Evolutionary conservation across 1,284 basidiomycete genomes (phyloP).

Genomic region (Porphyrellus sp.): DNA sequence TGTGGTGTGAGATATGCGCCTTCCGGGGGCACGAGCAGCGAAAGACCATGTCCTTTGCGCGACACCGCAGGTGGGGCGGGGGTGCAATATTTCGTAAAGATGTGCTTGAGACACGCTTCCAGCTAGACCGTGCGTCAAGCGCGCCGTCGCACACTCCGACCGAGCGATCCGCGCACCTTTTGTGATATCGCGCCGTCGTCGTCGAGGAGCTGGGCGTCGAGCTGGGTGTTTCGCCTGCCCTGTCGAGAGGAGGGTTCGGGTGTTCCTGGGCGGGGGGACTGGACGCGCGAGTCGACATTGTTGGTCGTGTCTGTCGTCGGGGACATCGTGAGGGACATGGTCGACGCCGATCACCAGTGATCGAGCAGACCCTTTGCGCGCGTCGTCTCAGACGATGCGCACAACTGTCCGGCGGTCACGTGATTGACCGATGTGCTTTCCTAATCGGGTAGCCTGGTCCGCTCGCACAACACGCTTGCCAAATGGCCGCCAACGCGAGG

Average conservation of each 20-base stretch:
- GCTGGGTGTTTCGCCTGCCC: slow-evolving; percentile 48
- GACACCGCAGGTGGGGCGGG: slow-evolving; percentile 37
- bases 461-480: too few species aligned
- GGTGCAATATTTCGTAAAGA: slow-evolving; percentile 71
- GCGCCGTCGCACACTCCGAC: neutral
- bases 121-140: slow-evolving; percentile 40
- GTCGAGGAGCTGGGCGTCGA: slow-evolving; percentile 50
- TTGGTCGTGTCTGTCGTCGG: slow-evolving; percentile 23
- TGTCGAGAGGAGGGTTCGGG: slow-evolving; percentile 59
- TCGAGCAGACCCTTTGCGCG: slow-evolving; percentile 19
- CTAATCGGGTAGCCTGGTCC: slow-evolving; percentile 19
- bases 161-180: slow-evolving; percentile 42
- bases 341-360: slow-evolving; percentile 20
- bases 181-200: slow-evolving; percentile 63
- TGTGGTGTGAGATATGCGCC: slow-evolving; percentile 54
- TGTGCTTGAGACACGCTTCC: slow-evolving; percentile 61
- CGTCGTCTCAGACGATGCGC: slow-evolving; percentile 26
- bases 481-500: slow-evolving; percentile 36
- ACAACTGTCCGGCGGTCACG: slow-evolving; percentile 23
- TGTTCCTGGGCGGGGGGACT: slow-evolving; percentile 55
- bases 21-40: slow-evolving; percentile 48
- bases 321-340: slow-evolving; percentile 20
- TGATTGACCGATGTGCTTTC: slow-evolving; percentile 6
- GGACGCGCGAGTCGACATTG: slow-evolving; percentile 32
- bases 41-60: slow-evolving; percentile 11